Evolutionary conservation across 768 basidiomycete genomes (phyloP), one percentile per base, ranked within the genome.

Genomic region (Naematelia aurantialba): DNA sequence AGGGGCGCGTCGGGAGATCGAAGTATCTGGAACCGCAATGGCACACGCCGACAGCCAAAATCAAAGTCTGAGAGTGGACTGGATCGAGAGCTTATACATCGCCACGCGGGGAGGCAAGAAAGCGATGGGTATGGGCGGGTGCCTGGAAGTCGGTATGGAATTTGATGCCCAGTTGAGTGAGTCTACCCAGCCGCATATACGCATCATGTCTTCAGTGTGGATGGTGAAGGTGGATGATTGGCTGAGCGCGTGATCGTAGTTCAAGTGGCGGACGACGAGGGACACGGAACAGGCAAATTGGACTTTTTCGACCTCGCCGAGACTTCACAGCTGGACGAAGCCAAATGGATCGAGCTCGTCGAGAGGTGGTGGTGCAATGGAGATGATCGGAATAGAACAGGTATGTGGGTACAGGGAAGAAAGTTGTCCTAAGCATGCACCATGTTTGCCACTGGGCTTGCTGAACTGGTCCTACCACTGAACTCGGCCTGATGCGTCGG

Each of bases 361-460:
- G 91, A 93, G 76, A 89, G 87, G 70, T 92, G 91, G 91, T 93
- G 89, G 89, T 89, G 88, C 66, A 72, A 87, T 44, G 91, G 91
- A 0, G 85, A 89, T 68, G 68, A 68, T 3, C 80, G 82, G 52
- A 92, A 92, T 76, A 82, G 89, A 19, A 67, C 58, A 1, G 79
- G 77, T 2, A 81, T 91, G 75, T 94, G 89, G 88, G 81, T 92
- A 2, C 89, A 89, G 75, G 89, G 90, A 30, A 52, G 34, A 21
- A 52, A 24, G 22, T 30, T 52, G 27, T 24, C 26, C 11, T 52
- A 30, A 52, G 21, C 14, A 27, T 50, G 48, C 17, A 25, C 22
- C 48, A 50, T 24, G 5, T 50, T 50, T 26, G 48, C 48, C 27
- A 50, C 48, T 12, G 27, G 14, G 45, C 19, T 44, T 46, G 24